Conservation (phyloP, 106 monocot species). For the Platanthera guangdongensis region DNA sequence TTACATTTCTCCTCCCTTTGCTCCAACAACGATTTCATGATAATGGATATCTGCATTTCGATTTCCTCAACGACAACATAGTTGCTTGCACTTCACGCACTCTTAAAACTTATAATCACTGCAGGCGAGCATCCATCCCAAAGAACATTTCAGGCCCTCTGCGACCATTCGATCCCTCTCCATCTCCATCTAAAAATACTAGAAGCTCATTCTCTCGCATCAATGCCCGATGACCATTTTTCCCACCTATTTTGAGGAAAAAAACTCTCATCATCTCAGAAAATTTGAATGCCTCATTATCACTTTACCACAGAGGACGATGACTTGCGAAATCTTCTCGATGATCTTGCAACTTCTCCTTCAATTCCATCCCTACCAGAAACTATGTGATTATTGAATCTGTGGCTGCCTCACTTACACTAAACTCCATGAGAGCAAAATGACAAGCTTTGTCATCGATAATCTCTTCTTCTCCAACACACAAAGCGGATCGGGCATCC, state of each 20-base stretch:
- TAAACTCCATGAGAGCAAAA: constrained; percentile 41
- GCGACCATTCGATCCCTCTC: constrained; percentile 53
- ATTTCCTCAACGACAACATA: constrained; percentile 82
- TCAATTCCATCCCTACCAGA: constrained; percentile 61
- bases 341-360: constrained; percentile 56
- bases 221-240: constrained; percentile 63
- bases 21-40: constrained; percentile 30
- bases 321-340: constrained; percentile 82
- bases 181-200: constrained; percentile 74
- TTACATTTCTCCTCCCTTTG: constrained; percentile 29
- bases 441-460: too few species aligned
- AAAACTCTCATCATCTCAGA: constrained; percentile 35
- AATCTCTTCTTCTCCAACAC: too few species aligned
- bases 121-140: constrained; percentile 83
- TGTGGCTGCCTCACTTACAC: constrained; percentile 39
- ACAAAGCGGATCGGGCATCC: too few species aligned
- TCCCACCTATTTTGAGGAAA: constrained; percentile 58
- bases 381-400: constrained; percentile 41
- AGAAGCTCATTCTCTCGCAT: constrained; percentile 72
- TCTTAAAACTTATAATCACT: constrained; percentile 61
- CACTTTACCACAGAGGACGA: constrained; percentile 46
- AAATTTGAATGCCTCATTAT: constrained; percentile 71
- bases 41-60: constrained; percentile 41
- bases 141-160: constrained; percentile 62
- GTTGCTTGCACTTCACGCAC: constrained; percentile 78